These are phyloP conservation scores for Umbelopsis ramanniana DNA, from an alignment of 192 early-diverging fungal genomes.

Conservation along the genomic window DNA sequence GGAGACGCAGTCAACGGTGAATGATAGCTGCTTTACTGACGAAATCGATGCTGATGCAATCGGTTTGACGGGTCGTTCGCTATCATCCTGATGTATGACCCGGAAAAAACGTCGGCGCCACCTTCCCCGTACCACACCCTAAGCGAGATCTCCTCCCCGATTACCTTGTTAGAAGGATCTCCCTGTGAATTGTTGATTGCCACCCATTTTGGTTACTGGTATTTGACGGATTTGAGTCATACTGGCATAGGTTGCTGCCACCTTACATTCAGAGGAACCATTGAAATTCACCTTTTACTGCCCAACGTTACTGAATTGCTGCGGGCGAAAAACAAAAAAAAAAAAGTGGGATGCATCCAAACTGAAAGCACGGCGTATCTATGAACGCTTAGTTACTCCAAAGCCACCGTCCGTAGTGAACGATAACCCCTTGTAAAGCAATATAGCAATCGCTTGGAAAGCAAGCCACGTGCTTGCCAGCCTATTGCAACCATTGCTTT, in stretches of 20 bases:
- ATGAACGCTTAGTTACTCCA: too few relatives aligned
- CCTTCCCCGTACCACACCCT: not conserved
- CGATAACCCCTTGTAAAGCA: conserved; percentile 3
- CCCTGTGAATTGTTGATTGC: not conserved
- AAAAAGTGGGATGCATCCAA: too few relatives aligned
- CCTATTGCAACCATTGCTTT: not conserved
- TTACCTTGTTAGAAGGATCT: not conserved
- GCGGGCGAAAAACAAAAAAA: too few relatives aligned
- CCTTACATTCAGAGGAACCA: too few relatives aligned
- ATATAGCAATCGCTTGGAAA: conserved; percentile 10
- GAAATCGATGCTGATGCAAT: too few relatives aligned
- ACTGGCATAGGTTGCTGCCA: too few relatives aligned
- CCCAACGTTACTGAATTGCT: too few relatives aligned
- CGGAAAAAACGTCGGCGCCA: not conserved
- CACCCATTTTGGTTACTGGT: not conserved
- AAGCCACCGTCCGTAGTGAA: not conserved
- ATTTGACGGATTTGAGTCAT: not conserved
- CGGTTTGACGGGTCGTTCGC: too few relatives aligned
- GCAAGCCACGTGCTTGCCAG: conserved; percentile 15
- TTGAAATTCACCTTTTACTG: too few relatives aligned
- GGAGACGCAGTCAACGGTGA: too few relatives aligned
- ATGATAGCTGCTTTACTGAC: too few relatives aligned
- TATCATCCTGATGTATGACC: not conserved
- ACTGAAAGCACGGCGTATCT: too few relatives aligned
- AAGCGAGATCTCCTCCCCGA: not conserved